Evolutionary conservation across 345 rosid species (phyloP), one percentile per base, ranked within the genome.

Genomic region (Erucastrum elatum): DNA sequence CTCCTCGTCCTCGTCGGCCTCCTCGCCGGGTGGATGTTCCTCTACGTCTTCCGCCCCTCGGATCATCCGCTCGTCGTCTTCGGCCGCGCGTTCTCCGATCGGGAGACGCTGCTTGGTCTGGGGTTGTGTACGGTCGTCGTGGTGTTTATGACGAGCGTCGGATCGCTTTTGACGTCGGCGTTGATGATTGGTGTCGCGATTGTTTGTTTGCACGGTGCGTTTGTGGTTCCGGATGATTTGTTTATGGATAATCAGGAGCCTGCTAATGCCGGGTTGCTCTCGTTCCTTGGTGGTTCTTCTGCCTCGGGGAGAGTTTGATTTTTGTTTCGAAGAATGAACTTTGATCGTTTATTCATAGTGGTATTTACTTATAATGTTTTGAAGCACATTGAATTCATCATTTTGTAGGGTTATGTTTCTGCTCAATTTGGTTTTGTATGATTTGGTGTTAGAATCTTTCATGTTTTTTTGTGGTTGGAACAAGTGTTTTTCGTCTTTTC

Each of bases 171-270:
- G 77, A 91, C 89, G 39, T 91, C 93, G 1, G 93, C 92, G 35
- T 27, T 83, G 74, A 81, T 91, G 96, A 46, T 88, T 58, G 96
- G 96, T 15, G 75, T 84, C 4, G 97, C 88, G 12, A 84, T 92
- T 15, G 91, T 92, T 53, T 89, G 92, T 76, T 65, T 88, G 4
- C 97, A 90, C 25, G 97, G 96, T 4, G 96, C 97, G 12, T 92
- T 92, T 82, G 89, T 91, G 82, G 87, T 88, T 65, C 97, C 96
- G 0, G 97, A 92, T 83, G 97, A 92, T 79, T 85, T 92, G 55
- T 92, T 92, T 66, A 27, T 90, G 51, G 97, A 92, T 68, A 96
- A 92, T 7, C 94, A 90, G 66, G 92, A 90, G 82, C 94, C 90
- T 6, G 84, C 75, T 0, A 87, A 77, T 46, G 71, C 88, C 0